Conservation (phyloP, 345 rosid species). For the Aquilaria sinensis region DNA sequence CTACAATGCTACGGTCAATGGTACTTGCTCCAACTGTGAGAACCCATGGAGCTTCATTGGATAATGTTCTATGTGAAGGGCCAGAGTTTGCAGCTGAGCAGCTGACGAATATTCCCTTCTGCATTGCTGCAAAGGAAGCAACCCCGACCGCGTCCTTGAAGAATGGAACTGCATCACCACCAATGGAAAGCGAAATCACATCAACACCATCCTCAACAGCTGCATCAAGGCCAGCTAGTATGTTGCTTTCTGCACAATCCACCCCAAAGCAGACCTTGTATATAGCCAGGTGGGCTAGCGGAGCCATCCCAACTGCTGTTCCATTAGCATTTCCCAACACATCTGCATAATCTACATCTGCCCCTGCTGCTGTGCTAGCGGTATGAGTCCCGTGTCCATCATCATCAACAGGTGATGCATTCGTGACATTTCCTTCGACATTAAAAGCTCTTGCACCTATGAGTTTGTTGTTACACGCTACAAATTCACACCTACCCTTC, state of each 20-base stretch:
- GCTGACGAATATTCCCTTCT: conserved; percentile 52
- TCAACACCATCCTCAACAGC: conserved; percentile 42
- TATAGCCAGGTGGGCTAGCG: conserved; percentile 41
- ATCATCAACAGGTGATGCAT: conserved; percentile 30
- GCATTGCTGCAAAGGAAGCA: conserved; percentile 54
- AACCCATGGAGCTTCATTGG: conserved; percentile 56
- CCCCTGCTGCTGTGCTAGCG: conserved; percentile 48
- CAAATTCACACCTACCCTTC: conserved; percentile 49
- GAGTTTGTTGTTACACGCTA: conserved; percentile 46
- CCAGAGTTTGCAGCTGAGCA: conserved; percentile 47
- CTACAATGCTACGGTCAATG: conserved; percentile 43
- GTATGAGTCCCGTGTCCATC: conserved; percentile 59
- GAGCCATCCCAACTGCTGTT: conserved; percentile 49
- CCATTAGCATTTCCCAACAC: conserved; percentile 40
- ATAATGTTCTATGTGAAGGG: conserved; percentile 20
- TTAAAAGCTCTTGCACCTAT: conserved; percentile 47
- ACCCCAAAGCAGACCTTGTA: conserved; percentile 42
- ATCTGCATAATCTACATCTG: conserved; percentile 28
- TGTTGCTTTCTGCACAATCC: conserved; percentile 38
- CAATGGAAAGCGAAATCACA: conserved; percentile 40
- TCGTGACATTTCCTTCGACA: neutral
- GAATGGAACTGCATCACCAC: conserved; percentile 30
- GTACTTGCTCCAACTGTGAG: conserved; percentile 64
- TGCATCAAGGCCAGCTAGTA: conserved; percentile 42
- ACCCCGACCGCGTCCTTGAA: conserved; percentile 38